phyloP scores from a whole-genome alignment of 441 rosid species.

The Corymbia citriodora region DNA sequence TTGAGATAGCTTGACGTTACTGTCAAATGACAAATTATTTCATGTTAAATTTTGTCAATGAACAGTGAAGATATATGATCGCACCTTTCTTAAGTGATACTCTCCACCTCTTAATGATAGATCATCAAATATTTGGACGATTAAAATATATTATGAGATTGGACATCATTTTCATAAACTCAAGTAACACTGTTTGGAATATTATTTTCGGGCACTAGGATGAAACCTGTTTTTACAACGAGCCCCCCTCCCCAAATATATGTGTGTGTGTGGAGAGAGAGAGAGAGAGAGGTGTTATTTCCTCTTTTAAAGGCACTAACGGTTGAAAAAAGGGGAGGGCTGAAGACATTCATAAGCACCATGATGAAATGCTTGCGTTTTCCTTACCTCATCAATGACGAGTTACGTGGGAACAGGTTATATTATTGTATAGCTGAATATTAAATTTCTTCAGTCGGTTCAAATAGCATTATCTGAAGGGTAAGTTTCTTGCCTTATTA shows the following conservation, averaged over 20 bases:
- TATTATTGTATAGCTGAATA: neutral
- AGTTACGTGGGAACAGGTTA: neutral
- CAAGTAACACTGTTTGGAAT: neutral
- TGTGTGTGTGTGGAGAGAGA: too few species aligned
- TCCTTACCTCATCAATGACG: neutral
- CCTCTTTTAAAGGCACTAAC: neutral
- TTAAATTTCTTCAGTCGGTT: neutral
- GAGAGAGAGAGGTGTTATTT: neutral
- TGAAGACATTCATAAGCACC: neutral
- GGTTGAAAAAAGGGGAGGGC: neutral
- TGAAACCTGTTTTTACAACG: neutral
- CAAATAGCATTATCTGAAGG: neutral
- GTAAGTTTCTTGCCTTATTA: neutral
- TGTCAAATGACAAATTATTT: neutral
- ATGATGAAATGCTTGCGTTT: neutral
- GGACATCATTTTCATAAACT: neutral
- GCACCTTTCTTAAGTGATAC: neutral
- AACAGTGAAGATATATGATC: neutral
- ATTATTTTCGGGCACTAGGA: neutral
- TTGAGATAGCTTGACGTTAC: neutral
- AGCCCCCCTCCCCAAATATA: too few species aligned
- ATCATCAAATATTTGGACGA: neutral
- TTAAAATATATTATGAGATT: neutral
- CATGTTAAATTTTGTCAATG: neutral
- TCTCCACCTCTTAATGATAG: neutral